Percentiles rank a stretch among this genome's conserved stretches.
Conservation (phyloP, 202 grass and related monocot species). For the Musa balbisiana region DNA sequence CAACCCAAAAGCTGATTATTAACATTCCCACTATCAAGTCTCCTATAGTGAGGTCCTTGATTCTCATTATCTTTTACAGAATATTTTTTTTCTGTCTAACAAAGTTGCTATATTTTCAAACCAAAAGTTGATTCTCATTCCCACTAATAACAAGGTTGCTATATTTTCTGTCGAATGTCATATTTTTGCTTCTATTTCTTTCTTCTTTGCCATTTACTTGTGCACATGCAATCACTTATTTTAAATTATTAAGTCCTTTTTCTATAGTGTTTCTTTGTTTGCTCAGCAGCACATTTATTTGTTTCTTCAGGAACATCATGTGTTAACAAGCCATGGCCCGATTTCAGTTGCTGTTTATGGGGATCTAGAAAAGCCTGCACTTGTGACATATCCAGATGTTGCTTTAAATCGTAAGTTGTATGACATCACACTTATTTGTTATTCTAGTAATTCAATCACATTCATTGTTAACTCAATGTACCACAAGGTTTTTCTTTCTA, state of each 20-base stretch:
- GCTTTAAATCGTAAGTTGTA: slow-evolving; percentile 73
- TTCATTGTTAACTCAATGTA: neutral
- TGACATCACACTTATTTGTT: neutral
- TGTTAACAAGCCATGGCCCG: slow-evolving; percentile 72
- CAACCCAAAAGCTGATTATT: neutral
- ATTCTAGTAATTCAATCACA: neutral
- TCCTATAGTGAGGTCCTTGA: neutral
- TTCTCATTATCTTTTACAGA: neutral
- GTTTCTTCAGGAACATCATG: slow-evolving; percentile 81
- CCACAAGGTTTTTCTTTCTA: neutral
- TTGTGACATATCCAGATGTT: slow-evolving; percentile 94
- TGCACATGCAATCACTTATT: neutral
- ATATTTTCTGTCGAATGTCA: no score
- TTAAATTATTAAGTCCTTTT: neutral
- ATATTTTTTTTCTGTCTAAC: neutral
- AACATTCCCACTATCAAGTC: neutral
- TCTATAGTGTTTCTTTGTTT: neutral
- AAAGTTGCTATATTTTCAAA: no score
- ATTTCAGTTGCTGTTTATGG: slow-evolving; percentile 88
- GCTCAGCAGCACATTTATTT: slow-evolving; percentile 16
- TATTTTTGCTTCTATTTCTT: neutral
- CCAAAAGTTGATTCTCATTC: no score
- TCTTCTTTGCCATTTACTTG: neutral
- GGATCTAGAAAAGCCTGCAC: slow-evolving; percentile 84
- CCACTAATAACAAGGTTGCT: no score